These are phyloP conservation scores for Tubosaeta sp. DNA, from an alignment of 768 basidiomycete genomes.

Conservation along the genomic window DNA sequence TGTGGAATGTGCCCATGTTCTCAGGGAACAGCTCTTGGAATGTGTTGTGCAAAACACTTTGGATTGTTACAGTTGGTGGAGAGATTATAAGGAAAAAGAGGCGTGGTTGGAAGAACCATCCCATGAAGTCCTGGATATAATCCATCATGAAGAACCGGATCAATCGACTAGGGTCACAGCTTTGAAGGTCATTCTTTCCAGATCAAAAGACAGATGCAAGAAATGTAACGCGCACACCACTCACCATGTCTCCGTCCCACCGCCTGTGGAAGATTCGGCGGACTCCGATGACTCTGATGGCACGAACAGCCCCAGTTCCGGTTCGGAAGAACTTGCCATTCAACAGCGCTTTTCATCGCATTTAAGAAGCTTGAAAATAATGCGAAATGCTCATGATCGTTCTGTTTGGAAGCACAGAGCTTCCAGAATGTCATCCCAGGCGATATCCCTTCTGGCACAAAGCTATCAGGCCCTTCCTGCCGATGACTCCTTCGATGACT, in stretches of 20 bases:
- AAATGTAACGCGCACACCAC: background rate
- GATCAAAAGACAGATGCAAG: slow-evolving; percentile 3
- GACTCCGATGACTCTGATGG: background rate
- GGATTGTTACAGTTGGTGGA: slow-evolving; percentile 1
- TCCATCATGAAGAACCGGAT: background rate
- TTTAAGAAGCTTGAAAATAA: background rate
- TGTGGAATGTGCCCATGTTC: background rate
- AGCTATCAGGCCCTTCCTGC: background rate
- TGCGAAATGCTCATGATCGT: background rate
- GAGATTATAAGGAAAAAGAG: background rate
- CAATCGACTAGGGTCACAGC: background rate
- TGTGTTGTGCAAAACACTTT: background rate
- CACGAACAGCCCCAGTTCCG: background rate
- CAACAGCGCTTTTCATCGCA: background rate
- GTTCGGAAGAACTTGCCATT: background rate
- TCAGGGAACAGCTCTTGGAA: background rate
- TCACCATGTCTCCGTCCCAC: no score
- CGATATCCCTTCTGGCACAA: background rate
- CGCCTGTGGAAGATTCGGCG: no score
- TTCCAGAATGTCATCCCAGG: background rate
- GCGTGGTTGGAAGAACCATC: slow-evolving; percentile 3
- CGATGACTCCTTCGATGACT: slow-evolving; percentile 1
- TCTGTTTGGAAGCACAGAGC: background rate
- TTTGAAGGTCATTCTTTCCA: background rate
- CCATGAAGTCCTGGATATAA: background rate